Conservation (phyloP, 108 stramenopile genomes). For the Cyclostephanos tholiformis region DNA sequence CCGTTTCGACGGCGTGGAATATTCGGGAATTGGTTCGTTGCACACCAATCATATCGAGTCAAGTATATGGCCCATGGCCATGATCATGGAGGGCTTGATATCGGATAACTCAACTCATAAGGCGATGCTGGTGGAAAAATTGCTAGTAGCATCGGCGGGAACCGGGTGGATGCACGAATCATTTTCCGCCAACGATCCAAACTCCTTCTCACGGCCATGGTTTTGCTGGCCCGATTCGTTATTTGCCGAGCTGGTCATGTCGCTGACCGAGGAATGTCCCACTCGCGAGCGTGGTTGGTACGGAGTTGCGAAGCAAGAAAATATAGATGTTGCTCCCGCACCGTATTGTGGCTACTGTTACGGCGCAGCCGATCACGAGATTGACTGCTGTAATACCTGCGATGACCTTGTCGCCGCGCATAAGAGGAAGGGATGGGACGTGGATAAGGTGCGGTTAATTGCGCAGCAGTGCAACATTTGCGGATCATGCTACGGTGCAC, state of each 20-base stretch:
- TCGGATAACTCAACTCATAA: constrained; percentile 33
- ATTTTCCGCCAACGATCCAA: constrained; percentile 44
- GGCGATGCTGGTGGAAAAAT: constrained; percentile 29
- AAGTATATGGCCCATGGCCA: constrained; percentile 78
- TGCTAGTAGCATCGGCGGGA: constrained; percentile 40
- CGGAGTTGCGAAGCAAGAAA: constrained; percentile 18
- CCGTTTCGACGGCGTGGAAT: constrained; percentile 39
- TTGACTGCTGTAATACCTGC: not conserved
- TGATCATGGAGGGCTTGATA: constrained; percentile 61
- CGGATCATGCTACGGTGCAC: constrained; percentile 95
- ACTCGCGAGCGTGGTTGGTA: constrained; percentile 15
- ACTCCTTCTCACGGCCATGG: constrained; percentile 55
- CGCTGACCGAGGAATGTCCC: constrained; percentile 42
- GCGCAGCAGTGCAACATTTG: constrained; percentile 48
- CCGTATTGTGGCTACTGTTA: not conserved
- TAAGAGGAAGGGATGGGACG: not conserved
- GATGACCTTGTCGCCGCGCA: not conserved
- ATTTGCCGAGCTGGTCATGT: constrained; percentile 72
- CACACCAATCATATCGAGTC: constrained; percentile 32
- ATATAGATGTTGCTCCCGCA: not conserved
- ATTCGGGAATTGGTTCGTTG: constrained; percentile 53
- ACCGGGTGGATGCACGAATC: constrained; percentile 63
- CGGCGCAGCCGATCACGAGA: not conserved
- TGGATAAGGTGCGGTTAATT: not conserved
- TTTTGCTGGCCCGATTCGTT: constrained; percentile 76